These are phyloP conservation scores for Rhodotorula sp. DNA, from an alignment of 1,284 basidiomycete species.

Conservation along the genomic window DNA sequence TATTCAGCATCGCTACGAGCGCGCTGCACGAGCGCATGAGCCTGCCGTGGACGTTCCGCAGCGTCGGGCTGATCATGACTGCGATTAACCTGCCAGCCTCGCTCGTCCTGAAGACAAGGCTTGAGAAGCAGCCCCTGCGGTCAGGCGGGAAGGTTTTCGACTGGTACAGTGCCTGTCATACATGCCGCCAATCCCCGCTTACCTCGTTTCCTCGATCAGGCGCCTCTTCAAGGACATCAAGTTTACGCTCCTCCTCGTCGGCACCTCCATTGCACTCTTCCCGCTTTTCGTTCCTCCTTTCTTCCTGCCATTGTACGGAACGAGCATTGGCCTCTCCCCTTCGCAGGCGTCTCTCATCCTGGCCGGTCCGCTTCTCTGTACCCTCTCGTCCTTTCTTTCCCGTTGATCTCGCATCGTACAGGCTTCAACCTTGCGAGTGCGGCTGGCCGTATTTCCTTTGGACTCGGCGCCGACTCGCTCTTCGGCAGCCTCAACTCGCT, in stretches of 20 bases:
- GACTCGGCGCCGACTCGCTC: slow-evolving; percentile 23
- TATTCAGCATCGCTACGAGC: slow-evolving; percentile 17
- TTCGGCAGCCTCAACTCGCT: slow-evolving; percentile 36
- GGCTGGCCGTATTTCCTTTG: slow-evolving; percentile 29
- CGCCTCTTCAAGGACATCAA: slow-evolving; percentile 23
- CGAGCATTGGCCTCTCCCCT: slow-evolving; percentile 18
- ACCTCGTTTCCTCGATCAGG: not conserved
- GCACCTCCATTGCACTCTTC: slow-evolving; percentile 29
- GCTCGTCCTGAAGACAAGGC: not conserved
- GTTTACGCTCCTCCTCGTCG: slow-evolving; percentile 28
- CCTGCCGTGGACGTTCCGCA: slow-evolving; percentile 30
- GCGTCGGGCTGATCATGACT: slow-evolving; percentile 8
- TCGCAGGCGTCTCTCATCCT: slow-evolving; percentile 19
- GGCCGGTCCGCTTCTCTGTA: slow-evolving; percentile 6
- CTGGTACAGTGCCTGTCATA: not conserved
- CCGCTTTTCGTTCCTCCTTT: slow-evolving; percentile 34
- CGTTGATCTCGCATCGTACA: not conserved
- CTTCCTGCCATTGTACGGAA: slow-evolving; percentile 35
- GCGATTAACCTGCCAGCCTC: slow-evolving; percentile 26
- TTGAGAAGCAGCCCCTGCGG: slow-evolving; percentile 13
- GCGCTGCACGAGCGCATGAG: slow-evolving; percentile 9
- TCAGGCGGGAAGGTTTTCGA: slow-evolving; percentile 17
- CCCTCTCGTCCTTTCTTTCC: too few species aligned
- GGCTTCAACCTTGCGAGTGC: slow-evolving; percentile 36
- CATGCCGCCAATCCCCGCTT: not conserved